Conservation (phyloP, 2,329 filamentous ascomycete genomes). For the Nemania sp. region DNA sequence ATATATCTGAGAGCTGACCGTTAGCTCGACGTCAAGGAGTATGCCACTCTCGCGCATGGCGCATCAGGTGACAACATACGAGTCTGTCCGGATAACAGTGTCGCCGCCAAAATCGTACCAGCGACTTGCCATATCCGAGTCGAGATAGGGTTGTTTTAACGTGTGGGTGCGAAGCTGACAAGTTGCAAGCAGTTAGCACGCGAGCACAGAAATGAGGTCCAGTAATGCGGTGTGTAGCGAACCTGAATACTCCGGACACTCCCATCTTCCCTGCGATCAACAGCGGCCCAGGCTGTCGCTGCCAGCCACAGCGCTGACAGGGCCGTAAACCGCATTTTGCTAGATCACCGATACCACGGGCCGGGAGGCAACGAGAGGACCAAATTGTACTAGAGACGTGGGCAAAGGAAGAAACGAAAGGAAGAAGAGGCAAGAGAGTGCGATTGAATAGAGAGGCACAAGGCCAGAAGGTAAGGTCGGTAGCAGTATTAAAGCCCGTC, state of each 20-base stretch:
- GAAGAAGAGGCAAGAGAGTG: constrained; percentile 14
- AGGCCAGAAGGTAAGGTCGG: constrained; percentile 7
- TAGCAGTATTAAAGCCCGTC: constrained; percentile 20
- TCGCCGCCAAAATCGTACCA: constrained; percentile 99
- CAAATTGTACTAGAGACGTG: constrained; percentile 6
- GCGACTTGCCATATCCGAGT: constrained; percentile 96
- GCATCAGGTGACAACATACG: constrained; percentile 50
- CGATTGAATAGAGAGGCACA: constrained; percentile 17
- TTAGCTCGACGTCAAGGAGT: constrained; percentile 30
- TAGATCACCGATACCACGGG: constrained; percentile 20
- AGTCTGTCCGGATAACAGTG: constrained; percentile 76
- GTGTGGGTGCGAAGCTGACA: constrained; percentile 82
- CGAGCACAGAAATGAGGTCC: not conserved
- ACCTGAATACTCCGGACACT: constrained; percentile 68
- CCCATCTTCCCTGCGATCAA: constrained; percentile 49
- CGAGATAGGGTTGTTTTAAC: constrained; percentile 88
- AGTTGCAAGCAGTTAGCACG: constrained; percentile 29
- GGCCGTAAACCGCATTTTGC: constrained; percentile 38
- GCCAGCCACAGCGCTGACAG: constrained; percentile 42
- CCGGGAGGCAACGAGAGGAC: constrained; percentile 5
- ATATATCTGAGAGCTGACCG: constrained; percentile 67
- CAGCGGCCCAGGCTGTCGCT: constrained; percentile 44
- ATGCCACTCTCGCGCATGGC: not conserved
- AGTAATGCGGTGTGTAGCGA: constrained; percentile 39
- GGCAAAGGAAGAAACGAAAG: constrained; percentile 24